Evolutionary conservation across 2,329 filamentous ascomycete species (phyloP), one percentile per base, ranked within the genome.

Genomic region (Berkeleyomyces basicola): DNA sequence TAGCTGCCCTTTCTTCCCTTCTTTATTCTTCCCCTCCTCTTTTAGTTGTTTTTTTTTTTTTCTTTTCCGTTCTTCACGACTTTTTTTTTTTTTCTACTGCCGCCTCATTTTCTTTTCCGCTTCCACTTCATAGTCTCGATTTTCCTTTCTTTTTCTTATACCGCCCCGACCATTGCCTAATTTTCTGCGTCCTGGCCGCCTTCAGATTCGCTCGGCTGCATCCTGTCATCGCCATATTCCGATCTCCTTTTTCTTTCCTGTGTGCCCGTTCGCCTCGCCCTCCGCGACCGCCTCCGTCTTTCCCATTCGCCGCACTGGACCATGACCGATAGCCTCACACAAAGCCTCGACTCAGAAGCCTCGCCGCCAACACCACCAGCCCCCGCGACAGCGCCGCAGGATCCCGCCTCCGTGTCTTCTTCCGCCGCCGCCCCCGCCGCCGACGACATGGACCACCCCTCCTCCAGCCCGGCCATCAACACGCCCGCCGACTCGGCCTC

Each of bases 331-430:
- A 61, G 49, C 49, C 60, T 23, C 39, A 61, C 44, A 57, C 60
- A 46, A 16, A 16, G 11, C 40, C 76, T 80, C 2, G 82, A 84
- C 40, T 73, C 75, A 53, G 3, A 78, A 72, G 69, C 71, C 74
- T 14, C 75, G 78, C 64, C 82, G 82, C 67, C 82, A 84, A 67
- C 83, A 76, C 65, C 73, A 37, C 11, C 39, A n/a, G 31, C 33
- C 5, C 49, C 49, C 44, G 40, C 60, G n/a, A 23, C 40, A 37
- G 16, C 42, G 47, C n/a, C n/a, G 23, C 6, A 23, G 11, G 7
- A 5, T 6, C 5, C 33, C 11, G 9, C 23, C 59, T n/a, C 37
- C 5, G 10, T 16, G 3, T n/a, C 58, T 16, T 31, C 58, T 7
- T 47, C 58, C 6, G 1, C 33, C 58, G 43, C 6, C 10, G 33